Evolutionary conservation across 345 rosid genomes (phyloP).

Genomic region (Euphorbia lathyris): DNA sequence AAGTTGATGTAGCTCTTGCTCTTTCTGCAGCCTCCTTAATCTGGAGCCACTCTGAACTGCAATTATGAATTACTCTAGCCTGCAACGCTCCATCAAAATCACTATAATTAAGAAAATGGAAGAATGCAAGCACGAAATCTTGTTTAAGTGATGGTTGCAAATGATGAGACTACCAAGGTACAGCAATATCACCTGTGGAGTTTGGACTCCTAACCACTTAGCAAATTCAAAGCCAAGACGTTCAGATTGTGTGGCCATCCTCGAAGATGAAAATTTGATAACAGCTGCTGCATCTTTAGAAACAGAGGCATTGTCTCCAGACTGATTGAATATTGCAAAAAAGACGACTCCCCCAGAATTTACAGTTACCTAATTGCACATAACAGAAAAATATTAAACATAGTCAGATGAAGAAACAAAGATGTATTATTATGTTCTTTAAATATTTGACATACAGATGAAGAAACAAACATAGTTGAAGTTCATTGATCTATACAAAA

Average conservation of each 20-base stretch:
- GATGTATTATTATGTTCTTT: too few species aligned
- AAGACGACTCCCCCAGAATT: constrained; percentile 99
- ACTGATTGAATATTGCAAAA: constrained; percentile 81
- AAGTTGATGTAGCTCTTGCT: constrained; percentile 66
- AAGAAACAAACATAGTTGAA: too few species aligned
- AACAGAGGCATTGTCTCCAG: constrained; percentile 39
- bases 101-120: too few species aligned
- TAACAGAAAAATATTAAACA: too few species aligned
- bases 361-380: too few species aligned
- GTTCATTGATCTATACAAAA: not conserved
- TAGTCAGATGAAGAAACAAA: too few species aligned
- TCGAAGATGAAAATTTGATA: constrained; percentile 92
- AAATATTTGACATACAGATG: constrained; percentile 29
- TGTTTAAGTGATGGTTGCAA: not conserved
- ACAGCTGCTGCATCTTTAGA: constrained; percentile 90
- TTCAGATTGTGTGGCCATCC: constrained; percentile 99
- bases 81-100: too few species aligned
- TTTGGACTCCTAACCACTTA: constrained; percentile 86
- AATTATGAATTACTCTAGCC: too few species aligned
- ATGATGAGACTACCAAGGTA: constrained; percentile 11
- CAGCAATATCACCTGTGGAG: constrained; percentile 72
- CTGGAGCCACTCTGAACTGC: too few species aligned
- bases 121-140: too few species aligned
- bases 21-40: too few species aligned
- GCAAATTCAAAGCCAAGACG: constrained; percentile 99